A percentile compares a stretch with the other conserved stretches of the same genome.
Conservation (phyloP, 441 rosid species). For the Syzygium syzygioides region DNA sequence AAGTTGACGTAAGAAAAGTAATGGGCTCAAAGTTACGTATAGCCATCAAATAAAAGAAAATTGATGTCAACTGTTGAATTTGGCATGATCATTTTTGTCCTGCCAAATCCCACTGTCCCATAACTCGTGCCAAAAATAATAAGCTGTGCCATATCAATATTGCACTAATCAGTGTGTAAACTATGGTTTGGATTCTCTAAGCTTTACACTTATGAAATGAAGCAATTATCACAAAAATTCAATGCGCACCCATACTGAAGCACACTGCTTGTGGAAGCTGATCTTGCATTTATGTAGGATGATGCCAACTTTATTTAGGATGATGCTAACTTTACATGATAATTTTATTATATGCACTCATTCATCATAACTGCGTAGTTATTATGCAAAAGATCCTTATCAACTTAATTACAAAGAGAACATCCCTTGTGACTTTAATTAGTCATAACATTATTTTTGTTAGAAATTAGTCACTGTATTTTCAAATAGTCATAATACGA, state of each 20-base stretch:
- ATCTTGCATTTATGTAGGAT: too few species aligned
- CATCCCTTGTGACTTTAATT: background rate
- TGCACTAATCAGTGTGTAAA: background rate
- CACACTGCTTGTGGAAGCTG: too few species aligned
- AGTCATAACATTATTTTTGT: background rate
- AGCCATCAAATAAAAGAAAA: too few species aligned
- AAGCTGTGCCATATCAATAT: background rate
- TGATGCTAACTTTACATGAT: too few species aligned
- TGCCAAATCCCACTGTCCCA: fast-evolving
- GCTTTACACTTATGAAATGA: background rate
- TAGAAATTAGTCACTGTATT: background rate
- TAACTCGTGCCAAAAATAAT: background rate
- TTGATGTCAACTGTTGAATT: too few species aligned
- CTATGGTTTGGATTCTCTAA: background rate
- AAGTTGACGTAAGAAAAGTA: too few species aligned
- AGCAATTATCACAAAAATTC: too few species aligned
- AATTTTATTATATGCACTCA: background rate
- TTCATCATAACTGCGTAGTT: too few species aligned
- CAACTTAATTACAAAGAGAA: background rate
- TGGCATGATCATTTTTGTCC: too few species aligned
- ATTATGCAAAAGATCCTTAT: background rate
- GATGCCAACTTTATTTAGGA: too few species aligned
- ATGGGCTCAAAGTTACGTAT: too few species aligned
- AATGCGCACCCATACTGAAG: too few species aligned
- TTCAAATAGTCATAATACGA: background rate